phyloP scores from a whole-genome alignment of 192 early-diverging fungal genomes.

The Coemansia sp. region DNA sequence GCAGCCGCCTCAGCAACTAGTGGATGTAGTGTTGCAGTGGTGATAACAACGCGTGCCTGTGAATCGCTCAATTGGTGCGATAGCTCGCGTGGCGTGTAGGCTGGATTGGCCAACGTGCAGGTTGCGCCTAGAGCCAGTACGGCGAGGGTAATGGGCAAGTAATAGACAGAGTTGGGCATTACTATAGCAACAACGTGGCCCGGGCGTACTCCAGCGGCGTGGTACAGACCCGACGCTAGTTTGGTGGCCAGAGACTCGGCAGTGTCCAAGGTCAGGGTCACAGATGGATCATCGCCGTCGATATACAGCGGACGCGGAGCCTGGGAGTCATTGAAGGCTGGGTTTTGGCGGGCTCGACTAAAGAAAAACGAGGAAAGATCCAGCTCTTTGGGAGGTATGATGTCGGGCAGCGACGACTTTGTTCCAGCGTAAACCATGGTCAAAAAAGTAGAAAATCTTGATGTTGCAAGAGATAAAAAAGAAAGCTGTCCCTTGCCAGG shows the following conservation, averaged over 20 bases:
- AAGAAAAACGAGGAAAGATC: constrained; percentile 26
- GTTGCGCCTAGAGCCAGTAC: constrained; percentile 62
- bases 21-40: constrained; percentile 30
- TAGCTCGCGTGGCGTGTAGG: constrained; percentile 76
- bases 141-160: constrained; percentile 62
- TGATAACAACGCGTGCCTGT: constrained; percentile 63
- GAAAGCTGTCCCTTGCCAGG: too few species aligned
- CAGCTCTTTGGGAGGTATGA: not conserved
- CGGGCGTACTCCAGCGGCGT: constrained; percentile 56
- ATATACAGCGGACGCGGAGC: constrained; percentile 21
- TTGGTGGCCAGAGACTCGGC: constrained; percentile 11
- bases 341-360: not conserved
- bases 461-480: not conserved
- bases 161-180: constrained; percentile 54
- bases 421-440: not conserved
- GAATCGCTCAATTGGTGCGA: constrained; percentile 75
- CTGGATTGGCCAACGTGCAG: constrained; percentile 74
- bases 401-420: constrained; percentile 3
- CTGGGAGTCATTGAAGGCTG: not conserved
- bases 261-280: constrained; percentile 4
- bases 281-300: not conserved
- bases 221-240: constrained; percentile 38
- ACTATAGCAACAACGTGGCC: constrained; percentile 66
- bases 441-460: not conserved
- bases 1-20: constrained; percentile 13